Evolutionary conservation across 345 rosid genomes (phyloP).

Genomic region (Schrenkiella parvula): DNA sequence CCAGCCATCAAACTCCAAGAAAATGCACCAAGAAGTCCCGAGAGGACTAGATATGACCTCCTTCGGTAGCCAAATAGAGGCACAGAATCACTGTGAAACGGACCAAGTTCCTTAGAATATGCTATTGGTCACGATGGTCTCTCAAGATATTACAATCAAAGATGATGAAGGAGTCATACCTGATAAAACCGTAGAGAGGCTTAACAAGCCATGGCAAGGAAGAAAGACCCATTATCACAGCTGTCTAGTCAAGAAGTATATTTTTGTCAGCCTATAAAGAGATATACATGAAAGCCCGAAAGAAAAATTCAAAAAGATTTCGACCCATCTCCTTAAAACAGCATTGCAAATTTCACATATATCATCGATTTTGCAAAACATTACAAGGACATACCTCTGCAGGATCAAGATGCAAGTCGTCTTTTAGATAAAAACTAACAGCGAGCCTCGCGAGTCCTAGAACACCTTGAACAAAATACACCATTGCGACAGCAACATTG

Average conservation of each 20-base stretch:
- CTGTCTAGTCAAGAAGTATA: slow-evolving; percentile 75
- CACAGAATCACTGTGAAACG: slow-evolving; percentile 68
- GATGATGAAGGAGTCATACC: slow-evolving; percentile 41
- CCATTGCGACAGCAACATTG: slow-evolving; percentile 92
- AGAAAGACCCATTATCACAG: slow-evolving; percentile 90
- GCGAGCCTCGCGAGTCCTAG: slow-evolving; percentile 92
- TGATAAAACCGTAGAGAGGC: slow-evolving; percentile 90
- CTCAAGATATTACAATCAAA: not conserved
- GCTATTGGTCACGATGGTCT: not conserved
- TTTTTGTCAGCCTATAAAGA: slow-evolving; percentile 44
- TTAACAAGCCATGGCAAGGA: slow-evolving; percentile 95
- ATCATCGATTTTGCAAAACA: not conserved
- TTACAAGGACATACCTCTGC: slow-evolving; percentile 68
- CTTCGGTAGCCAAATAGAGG: slow-evolving; percentile 95
- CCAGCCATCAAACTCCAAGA: slow-evolving; percentile 98
- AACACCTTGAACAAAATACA: slow-evolving; percentile 98
- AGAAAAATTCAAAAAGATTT: not conserved
- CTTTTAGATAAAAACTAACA: slow-evolving; percentile 88
- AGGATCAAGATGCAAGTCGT: slow-evolving; percentile 95
- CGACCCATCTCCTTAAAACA: not conserved
- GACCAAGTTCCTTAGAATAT: not conserved
- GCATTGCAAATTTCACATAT: not conserved
- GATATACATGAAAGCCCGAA: not conserved
- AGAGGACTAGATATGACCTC: slow-evolving; percentile 91
- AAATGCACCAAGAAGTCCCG: slow-evolving; percentile 93